Base-by-base conservation (phyloP, 768 basidiomycete genomes). In the Tylopilus intermedius region DNA sequence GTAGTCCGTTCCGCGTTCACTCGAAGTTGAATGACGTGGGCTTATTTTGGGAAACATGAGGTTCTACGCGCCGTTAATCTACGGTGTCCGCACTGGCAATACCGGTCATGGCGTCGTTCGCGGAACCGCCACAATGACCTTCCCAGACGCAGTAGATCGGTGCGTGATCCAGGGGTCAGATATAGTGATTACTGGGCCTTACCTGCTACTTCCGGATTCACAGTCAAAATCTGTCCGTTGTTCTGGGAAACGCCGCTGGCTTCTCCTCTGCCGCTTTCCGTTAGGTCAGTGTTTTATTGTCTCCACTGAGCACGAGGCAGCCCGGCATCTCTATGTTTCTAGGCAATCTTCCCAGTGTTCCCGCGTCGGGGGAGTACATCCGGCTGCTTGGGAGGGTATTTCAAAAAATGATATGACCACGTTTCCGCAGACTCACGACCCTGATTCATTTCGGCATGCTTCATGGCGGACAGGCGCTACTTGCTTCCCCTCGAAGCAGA, bases 401-500 rank as follows among this genome's bases (percentile, higher is more conserved):
- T 55, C 43, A 41, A 52, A 47, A 43, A 32, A n/a, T 8, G 22
- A 37, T 29, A 47, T 42, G 47, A 38, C 26, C 46, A 41, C 7
- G 47, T 53, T 53, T 30, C 45, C 53, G 21, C 53, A 53, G 33
- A 42, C 41, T 8, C 18, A n/a, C 54, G 58, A 45, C 63, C 65
- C 64, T 67, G 63, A 53, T 61, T 67, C 66, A 66, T 66, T 66
- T 66, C 65, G 65, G 65, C 55, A 52, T 53, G 6, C 49, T 51
- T 55, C 21, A 50, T 47, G 6, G 57, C 60, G 59, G 62, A 52
- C 46, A 44, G 37, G 50, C 41, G 46, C 49, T 53, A 8, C 32
- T 10, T 2, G 26, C 37, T 52, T 56, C 51, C 27, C 41, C 56
- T 55, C 56, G 45, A 67, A 50, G 56, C 42, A 48, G 39, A 5